phyloP scores from a whole-genome alignment of 371 early-diverging fungal genomes.

The Paraphysoderma sedebokerense region DNA sequence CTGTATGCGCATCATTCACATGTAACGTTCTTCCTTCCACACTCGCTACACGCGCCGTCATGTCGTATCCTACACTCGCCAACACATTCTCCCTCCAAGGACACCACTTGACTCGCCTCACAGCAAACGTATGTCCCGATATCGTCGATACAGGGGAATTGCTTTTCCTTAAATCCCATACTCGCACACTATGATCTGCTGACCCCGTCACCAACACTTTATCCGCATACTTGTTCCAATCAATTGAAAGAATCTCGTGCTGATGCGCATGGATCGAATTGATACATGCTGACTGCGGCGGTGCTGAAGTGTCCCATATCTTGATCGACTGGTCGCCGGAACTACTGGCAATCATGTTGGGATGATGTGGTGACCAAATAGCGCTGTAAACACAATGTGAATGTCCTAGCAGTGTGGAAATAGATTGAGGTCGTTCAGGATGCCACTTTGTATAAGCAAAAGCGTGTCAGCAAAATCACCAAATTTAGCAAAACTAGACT shows the following conservation, averaged over 20 bases:
- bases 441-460: slow-evolving; percentile 47
- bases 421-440: slow-evolving; percentile 56
- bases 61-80: slow-evolving; percentile 75
- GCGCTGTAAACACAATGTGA: slow-evolving; percentile 74
- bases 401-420: slow-evolving; percentile 71
- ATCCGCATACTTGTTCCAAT: slow-evolving; percentile 86
- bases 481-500: background rate
- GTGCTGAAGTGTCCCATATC: slow-evolving; percentile 50
- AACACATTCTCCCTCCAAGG: slow-evolving; percentile 68
- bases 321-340: slow-evolving; percentile 78
- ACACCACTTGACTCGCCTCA: slow-evolving; percentile 71
- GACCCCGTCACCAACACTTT: slow-evolving; percentile 65
- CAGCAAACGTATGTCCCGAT: slow-evolving; percentile 76
- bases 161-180: slow-evolving; percentile 77
- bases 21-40: slow-evolving; percentile 7
- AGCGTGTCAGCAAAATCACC: background rate
- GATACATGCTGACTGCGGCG: slow-evolving; percentile 2
- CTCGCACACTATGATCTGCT: slow-evolving; percentile 67
- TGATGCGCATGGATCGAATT: slow-evolving; percentile 68
- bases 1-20: slow-evolving; percentile 55
- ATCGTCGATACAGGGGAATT: slow-evolving; percentile 45
- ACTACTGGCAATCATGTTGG: slow-evolving; percentile 62
- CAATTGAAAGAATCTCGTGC: slow-evolving; percentile 70
- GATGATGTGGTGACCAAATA: slow-evolving; percentile 64
- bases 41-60: slow-evolving; percentile 88